Base-by-base conservation (phyloP, 2,329 filamentous ascomycete genomes). In the Calonectria honghensis region DNA sequence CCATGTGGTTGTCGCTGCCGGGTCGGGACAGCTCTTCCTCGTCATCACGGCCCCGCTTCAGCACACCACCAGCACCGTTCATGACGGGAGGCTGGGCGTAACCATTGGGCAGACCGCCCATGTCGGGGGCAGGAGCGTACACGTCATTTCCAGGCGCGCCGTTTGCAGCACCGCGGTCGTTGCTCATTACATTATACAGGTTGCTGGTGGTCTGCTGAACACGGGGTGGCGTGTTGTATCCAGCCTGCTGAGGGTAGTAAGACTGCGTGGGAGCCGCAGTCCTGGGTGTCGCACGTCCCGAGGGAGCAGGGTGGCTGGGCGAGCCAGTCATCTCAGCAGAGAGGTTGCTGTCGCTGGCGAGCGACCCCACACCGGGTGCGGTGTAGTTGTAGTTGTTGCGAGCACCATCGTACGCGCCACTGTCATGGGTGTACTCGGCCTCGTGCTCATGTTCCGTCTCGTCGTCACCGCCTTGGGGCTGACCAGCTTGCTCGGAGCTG, bases 181-280 rank as follows among this genome's bases (percentile, higher is more conserved):
- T 95, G 83, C 94, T 96, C 87, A 98, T 96, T 76, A 97, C 94
- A 84, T 93, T 97, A 89, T 98, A 98, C 66, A 98, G 88, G 82
- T 93, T 97, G 88, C 95, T 96, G 0, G 94, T 93, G 4, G 94
- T 90, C 74, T 92, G 89, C 72, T 89, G 87, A 11, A 91, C 88
- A 52, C 95, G 93, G 29, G 96, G 95, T 64, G 96, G 94, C 0
- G 95, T 96, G 83, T 89, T 94, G 86, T 97, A 98, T 32, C 93
- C 93, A 66, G 90, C 84, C 83, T 89, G 88, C 75, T 91, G 91
- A 7, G 90, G 85, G 85, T 97, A 98, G 84, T 96, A 95, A 2
- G 92, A 88, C 78, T 94, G 93, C 48, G 92, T 89, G 0, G 93
- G 90, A 13, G 92, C 90, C 6, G 95, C 91, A 0, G 95, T 97